Percentiles rank a stretch among this genome's conserved stretches.
Conservation (phyloP, 345 rosid species). For the Sisymbrium altissimum region DNA sequence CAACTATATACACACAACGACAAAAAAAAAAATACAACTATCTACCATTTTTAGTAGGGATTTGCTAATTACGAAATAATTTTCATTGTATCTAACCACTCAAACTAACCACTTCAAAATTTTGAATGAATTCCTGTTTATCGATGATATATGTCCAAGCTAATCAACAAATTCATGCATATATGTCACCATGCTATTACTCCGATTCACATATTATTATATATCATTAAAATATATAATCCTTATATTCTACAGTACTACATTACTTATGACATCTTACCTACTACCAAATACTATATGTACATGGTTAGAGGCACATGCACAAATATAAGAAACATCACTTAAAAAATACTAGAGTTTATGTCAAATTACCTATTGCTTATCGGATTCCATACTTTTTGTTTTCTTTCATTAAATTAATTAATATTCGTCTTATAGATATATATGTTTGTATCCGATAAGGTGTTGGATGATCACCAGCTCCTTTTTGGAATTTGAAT, state of each 20-base stretch:
- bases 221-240: not conserved
- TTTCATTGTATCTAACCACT: not conserved
- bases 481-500: not conserved
- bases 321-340: not conserved
- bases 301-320: slow-evolving; percentile 6
- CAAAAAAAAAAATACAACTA: not conserved
- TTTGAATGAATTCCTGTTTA: not conserved
- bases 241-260: slow-evolving; percentile 13
- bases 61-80: not conserved
- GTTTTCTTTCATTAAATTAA: not conserved
- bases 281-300: not conserved
- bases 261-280: slow-evolving; percentile 17
- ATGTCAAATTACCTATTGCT: not conserved
- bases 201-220: slow-evolving; percentile 10
- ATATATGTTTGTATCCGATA: not conserved
- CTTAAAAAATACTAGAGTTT: not conserved
- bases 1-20: not conserved
- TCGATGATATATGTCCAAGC: not conserved
- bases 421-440: not conserved
- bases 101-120: not conserved
- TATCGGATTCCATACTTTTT: not conserved
- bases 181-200: slow-evolving; percentile 12
- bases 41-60: not conserved
- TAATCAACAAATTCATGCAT: slow-evolving; percentile 10
- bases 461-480: slow-evolving; percentile 17